Evolutionary conservation across 1,284 basidiomycete species (phyloP), one percentile per base, ranked within the genome.

Genomic region (Trichosporon inkin): DNA sequence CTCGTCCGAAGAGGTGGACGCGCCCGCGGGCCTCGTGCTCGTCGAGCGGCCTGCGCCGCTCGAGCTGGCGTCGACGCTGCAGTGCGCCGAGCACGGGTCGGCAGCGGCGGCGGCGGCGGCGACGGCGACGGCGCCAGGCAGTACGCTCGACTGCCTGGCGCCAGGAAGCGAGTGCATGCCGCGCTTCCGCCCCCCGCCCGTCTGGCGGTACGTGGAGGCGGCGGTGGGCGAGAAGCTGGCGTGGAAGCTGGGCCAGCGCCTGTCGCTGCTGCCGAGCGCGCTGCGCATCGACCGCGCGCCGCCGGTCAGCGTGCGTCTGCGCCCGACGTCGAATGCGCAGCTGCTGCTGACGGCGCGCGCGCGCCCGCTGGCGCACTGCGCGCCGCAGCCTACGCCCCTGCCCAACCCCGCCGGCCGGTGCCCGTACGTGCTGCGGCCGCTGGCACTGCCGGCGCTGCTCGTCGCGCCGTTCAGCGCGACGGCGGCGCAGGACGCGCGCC

Each of bases 391-490:
- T 7, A 37, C 24, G n/a, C 34, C 44, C 17, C 49, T 17, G 24
- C 19, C 37, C 24, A 17, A 14, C 8, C 55, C 55, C 11, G 53
- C 55, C 0, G 55, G 52, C 6, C 52, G 36, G 10, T 56, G 53
- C 35, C 62, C 64, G 14, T 49, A 57, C 17, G 56, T 61, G 2
- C 62, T 66, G 7, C 59, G 62, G 10, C 70, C 68, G 10, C 55
- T 73, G 2, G 47, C 55, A 2, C 61, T 72, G 5, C 68, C 71
- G 3, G 68, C 70, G 6, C 37, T 72, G 1, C 62, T 58, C n/a
- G 53, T 74, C 13, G 62, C 56, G 10, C 58, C 64, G 22, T 55
- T 57, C 10, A 34, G 10, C 0, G 57, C 62, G 2, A 62, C 61
- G 2, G 8, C 57, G 0, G 40, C 58, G 16, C 71, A 72, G 62